Evolutionary conservation across 2,329 filamentous ascomycete species (phyloP), one percentile per base, ranked within the genome.

Genomic region (Teratosphaeria zuluensis): DNA sequence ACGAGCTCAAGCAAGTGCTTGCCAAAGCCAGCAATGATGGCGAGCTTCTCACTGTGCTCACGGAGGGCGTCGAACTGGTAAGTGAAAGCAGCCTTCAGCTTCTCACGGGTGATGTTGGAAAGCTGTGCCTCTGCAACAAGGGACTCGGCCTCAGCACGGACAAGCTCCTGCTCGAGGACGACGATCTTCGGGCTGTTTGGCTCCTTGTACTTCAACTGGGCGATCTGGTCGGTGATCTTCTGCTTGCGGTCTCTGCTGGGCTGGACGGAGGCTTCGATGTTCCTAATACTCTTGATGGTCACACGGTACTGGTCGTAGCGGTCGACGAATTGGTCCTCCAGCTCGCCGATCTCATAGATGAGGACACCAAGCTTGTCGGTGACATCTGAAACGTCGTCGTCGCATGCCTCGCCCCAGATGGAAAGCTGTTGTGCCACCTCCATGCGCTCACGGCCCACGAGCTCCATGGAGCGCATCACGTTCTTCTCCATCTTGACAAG

Each of bases 401-500:
- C 94, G 73, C 90, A 92, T 61, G 81, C 85, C 75, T 99, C 94
- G 65, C 94, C 94, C 94, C 94, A 99, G 70, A 96, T 84, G 57
- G 94, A 97, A 24, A 99, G 83, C 92, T 99, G 94, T 90, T 96
- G 91, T 71, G 94, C 94, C 66, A 96, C 92, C 70, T 97, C 94
- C 91, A 97, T 97, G 69, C 94, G 87, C 81, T 99, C 94, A 71
- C 91, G 87, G 53, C 91, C 91, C 57, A 97, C 94, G 55, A 90
- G 82, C 74, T 99, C 94, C 82, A 97, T 86, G 74, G 91, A 96
- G 75, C 94, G 90, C 94, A 99, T 99, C 59, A 96, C 90, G 73
- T 99, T 97, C 86, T 99, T 99, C 80, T 99, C 94, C 94, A 99
- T 99, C 84, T 99, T 99, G 64, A 99, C 94, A 56, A 99, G 84